Base-by-base conservation (phyloP, 306 rosid genomes). In the Acacia acuminata region DNA sequence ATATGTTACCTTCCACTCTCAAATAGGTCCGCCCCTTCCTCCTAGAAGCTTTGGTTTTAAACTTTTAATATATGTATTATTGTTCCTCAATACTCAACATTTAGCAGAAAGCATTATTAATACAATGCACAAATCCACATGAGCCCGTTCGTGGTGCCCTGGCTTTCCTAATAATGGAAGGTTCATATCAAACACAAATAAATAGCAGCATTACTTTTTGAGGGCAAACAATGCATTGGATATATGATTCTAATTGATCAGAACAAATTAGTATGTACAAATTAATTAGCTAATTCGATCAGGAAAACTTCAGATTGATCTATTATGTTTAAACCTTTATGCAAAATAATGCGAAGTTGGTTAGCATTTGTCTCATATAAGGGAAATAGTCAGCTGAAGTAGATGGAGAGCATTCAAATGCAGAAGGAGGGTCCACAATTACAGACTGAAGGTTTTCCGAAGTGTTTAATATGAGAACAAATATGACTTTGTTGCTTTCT, bases 11-110 rank as follows among this genome's bases (percentile, higher is more conserved):
- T 76, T 36, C 73, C 81, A 66, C 77, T 72, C 63, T 86, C 45
- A 61, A 36, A 83, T 80, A 82, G 85, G 85, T 55, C 76, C 1
- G 51, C 17, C 81, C 70, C 20, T 65, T 55, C 67, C 72, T 25
- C 76, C 75, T 48, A 58, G 73, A 67, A 55, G 76, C 63, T 22
- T 27, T 61, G 20, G 32, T 24, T 76, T n/a, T 71, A 14, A 47
- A 47, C 51, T 3, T 47, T 14, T 47, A 55, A 43, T 51, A 51
- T 17, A 17, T 53, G 12, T 71, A 27, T 64, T 24, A 32, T 17
- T 61, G 78, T 17, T 67, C 75, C 20, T 74, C 44, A 63, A 63
- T 40, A 25, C 38, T 63, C 34, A 11, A 11, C 67, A 24, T 11
- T 25, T 19, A 19, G 20, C 60, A 45, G 8, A 34, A 36, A 4